Evolutionary conservation across 768 basidiomycete genomes (phyloP), one percentile per base, ranked within the genome.

Genomic region (Leucocoprinus leucothites): DNA sequence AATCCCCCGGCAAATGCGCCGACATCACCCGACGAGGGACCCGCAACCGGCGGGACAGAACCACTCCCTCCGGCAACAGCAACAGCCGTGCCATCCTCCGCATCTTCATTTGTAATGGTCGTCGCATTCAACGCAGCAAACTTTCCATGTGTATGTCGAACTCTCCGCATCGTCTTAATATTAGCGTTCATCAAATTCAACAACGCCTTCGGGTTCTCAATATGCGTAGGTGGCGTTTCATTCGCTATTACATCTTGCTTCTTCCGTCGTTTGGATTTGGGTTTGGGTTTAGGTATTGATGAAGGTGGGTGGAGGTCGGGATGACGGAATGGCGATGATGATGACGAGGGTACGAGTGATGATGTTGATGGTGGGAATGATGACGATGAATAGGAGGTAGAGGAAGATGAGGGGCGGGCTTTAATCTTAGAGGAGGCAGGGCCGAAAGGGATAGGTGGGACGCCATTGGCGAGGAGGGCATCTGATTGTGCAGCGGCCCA

Each of bases 151-250:
- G 86, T 89, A 58, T 82, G 80, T 51, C 89, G 76, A 26, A 93
- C 79, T 22, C 86, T 80, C 56, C 85, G 82, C 71, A 92, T 78
- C 2, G 87, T 87, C 60, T 77, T 82, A 55, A 93, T 82, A 63
- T 93, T 93, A 49, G 73, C 74, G 65, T 88, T 91, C 85, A 93
- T 91, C 51, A 85, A 62, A 14, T 70, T 71, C n/a, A 91, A 72
- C 18, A 93, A 69, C 1, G 85, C 77, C 55, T 76, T 79, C 1
- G 74, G 66, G 22, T 70, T 65, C n/a, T 63, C 58, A 8, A 60
- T 53, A 41, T 56, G 45, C 21, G 53, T 55, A 1, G 58, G 55
- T 35, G 57, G 53, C 11, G 38, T 22, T 28, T 53, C 36, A 21
- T 53, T 28, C 26, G 45, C 18, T 43, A 26, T 49, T 40, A 8